A percentile compares a stretch with the other conserved stretches of the same genome.
Conservation (phyloP, 164 flowering plant species). For the Houttuynia cordata region DNA sequence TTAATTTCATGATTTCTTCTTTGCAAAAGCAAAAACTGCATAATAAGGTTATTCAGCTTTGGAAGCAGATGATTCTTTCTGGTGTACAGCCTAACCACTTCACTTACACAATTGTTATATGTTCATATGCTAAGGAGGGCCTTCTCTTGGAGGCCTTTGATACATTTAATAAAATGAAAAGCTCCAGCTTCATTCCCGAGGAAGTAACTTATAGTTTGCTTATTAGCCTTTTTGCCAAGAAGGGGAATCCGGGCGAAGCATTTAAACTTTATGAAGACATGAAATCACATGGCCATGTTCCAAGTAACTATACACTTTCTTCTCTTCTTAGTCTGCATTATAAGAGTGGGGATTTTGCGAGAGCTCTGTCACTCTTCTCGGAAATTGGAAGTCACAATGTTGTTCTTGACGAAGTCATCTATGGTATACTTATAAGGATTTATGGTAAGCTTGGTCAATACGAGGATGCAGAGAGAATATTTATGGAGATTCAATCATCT, state of each 20-base stretch:
- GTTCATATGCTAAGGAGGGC: conserved; percentile 59
- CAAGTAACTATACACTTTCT: conserved; percentile 83
- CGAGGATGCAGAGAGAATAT: conserved; percentile 70
- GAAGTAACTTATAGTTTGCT: conserved; percentile 78
- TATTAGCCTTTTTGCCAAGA: conserved; percentile 41
- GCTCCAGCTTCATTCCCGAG: conserved; percentile 54
- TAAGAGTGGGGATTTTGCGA: conserved; percentile 60
- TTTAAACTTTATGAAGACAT: conserved; percentile 63
- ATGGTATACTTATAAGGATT: conserved; percentile 75
- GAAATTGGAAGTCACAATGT: conserved; percentile 61
- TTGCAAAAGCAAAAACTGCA: conserved; percentile 81
- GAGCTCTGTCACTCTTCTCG: conserved; percentile 66
- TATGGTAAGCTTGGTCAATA: conserved; percentile 90
- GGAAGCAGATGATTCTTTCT: conserved; percentile 50
- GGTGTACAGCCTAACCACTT: conserved; percentile 55
- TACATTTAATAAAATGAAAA: conserved; percentile 60
- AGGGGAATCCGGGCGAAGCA: conserved; percentile 35
- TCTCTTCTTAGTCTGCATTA: conserved; percentile 64
- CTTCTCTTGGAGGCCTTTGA: conserved; percentile 48
- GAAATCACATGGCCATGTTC: conserved; percentile 49
- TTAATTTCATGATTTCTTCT: conserved; percentile 89
- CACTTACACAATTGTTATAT: conserved; percentile 63
- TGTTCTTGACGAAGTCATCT: conserved; percentile 77
- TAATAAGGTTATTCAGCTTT: conserved; percentile 43
- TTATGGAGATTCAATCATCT: conserved; percentile 45